Percentiles rank a stretch among this genome's conserved stretches.
These are phyloP conservation scores for Hyphopichia wangnamkhiaoensis DNA, from an alignment of 1,139 yeast species.

Conservation along the genomic window DNA sequence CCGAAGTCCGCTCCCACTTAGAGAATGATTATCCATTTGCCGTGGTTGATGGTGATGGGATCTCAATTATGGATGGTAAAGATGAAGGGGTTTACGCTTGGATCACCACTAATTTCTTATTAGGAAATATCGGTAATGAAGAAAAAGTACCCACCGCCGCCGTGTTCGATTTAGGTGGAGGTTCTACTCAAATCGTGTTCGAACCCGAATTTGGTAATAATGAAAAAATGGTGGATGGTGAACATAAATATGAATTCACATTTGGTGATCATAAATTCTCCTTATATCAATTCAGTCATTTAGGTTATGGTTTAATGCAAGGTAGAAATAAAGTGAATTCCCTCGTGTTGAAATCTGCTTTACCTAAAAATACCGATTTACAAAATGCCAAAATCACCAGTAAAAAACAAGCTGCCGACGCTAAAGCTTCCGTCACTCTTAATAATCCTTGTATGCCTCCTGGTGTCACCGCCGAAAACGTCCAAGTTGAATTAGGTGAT, in stretches of 20 bases:
- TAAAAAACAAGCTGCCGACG: conserved; percentile 40
- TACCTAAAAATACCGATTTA: conserved; percentile 31
- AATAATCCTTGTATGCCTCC: conserved; percentile 89
- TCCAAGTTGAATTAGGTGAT: conserved; percentile 53
- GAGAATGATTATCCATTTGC: conserved; percentile 86
- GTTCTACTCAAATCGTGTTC: conserved; percentile 96
- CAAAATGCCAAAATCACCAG: conserved; percentile 30
- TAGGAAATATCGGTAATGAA: conserved; percentile 85
- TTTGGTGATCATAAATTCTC: conserved; percentile 81
- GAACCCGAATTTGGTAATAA: conserved; percentile 74
- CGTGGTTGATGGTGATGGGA: conserved; percentile 80
- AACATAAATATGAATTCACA: conserved; percentile 75
- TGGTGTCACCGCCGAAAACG: conserved; percentile 53
- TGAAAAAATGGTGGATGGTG: conserved; percentile 76
- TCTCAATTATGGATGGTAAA: conserved; percentile 90
- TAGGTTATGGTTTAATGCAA: conserved; percentile 94
- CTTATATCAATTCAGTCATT: conserved; percentile 92
- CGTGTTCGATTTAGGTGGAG: conserved; percentile 97
- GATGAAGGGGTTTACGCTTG: conserved; percentile 99
- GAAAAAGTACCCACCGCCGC: conserved; percentile 86
- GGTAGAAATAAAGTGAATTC: conserved; percentile 83
- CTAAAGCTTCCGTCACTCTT: conserved; percentile 43
- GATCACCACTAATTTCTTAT: conserved; percentile 91
- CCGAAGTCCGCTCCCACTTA: conserved; percentile 73
- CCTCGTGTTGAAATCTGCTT: conserved; percentile 51